Evolutionary conservation across 2,329 filamentous ascomycete species (phyloP), one percentile per base, ranked within the genome.

Genomic region (Pseudomassariella vexata): DNA sequence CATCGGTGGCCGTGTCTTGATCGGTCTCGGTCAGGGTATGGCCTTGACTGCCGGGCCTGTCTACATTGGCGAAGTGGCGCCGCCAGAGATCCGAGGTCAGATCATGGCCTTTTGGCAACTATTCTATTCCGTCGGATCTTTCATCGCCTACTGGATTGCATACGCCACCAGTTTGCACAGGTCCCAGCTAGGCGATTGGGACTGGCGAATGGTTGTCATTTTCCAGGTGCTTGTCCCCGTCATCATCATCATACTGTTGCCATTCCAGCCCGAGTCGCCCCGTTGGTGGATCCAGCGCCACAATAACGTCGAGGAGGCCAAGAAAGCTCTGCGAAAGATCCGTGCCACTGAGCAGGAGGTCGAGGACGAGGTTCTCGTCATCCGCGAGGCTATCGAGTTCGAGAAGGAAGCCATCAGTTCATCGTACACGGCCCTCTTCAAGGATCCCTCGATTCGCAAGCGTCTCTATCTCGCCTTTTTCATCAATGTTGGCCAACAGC

Each of bases 31-130:
- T 2, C 80, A 85, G 55, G 80, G 80, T 41, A 68, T 83, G 50
- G 79, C 80, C 32, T 50, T 82, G 42, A 81, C 79, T 19, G 68
- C 80, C 32, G 79, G 79, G 2, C 77, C 79, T 8, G 78, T 83
- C 32, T 85, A 85, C 55, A 85, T 85, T 39, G 77, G 79, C 39
- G 80, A 85, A 52, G 60, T 84, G 28, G 68, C 77, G 0, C 78
- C 79, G 0, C 53, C 76, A 5, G 66, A 77, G 39, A 82, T 84
- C 40, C 70, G 79, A 36, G 78, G 78, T 29, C 71, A 68, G 39
- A 77, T 82, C 51, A 82, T 82, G 78, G 72, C 74, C 3, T 79
- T 82, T 48, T 82, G 78, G 78, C 78, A 82, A 53, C 67, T 79
- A 46, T 79, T 79, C 58, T 82, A 79, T 57, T 73, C 63, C 2